These are phyloP conservation scores for Rhizopogon roseolus DNA, from an alignment of 768 basidiomycete species.

Conservation along the genomic window DNA sequence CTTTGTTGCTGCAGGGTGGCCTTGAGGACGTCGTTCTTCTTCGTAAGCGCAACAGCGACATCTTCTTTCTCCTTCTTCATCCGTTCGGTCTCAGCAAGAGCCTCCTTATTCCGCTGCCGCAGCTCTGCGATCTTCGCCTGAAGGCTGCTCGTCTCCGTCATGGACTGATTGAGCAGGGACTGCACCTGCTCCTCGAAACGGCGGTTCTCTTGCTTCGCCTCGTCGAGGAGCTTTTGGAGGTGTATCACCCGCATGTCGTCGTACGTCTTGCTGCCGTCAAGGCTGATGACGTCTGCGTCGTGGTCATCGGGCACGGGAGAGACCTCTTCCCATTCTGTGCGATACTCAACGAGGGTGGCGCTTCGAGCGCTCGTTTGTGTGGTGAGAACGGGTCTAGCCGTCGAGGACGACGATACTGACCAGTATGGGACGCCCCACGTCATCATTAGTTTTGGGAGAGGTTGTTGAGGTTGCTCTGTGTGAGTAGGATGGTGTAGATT, in stretches of 20 bases:
- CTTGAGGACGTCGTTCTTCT: constrained; percentile 19
- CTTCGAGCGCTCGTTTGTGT: neutral
- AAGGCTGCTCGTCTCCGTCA: constrained; percentile 2
- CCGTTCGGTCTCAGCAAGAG: constrained; percentile 6
- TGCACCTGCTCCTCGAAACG: constrained; percentile 1
- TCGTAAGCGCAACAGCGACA: constrained; percentile 6
- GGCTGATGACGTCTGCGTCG: constrained; percentile 4
- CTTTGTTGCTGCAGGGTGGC: constrained; percentile 8
- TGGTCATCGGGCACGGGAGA: constrained; percentile 1
- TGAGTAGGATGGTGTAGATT: neutral
- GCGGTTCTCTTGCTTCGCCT: neutral
- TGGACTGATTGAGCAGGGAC: constrained; percentile 1
- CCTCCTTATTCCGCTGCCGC: neutral
- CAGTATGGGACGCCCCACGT: constrained; percentile 1
- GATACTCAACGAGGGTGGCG: neutral
- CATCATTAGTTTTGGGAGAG: neutral
- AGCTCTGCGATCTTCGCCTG: neutral
- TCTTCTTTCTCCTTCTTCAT: constrained; percentile 16
- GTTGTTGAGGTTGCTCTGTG: neutral
- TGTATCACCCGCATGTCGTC: neutral
- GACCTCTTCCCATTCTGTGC: neutral
- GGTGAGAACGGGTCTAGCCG: neutral
- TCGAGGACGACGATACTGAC: neutral
- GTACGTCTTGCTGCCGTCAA: neutral
- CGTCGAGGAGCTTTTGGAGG: neutral